These are phyloP conservation scores for Linaria vulgaris DNA, from an alignment of 257 asterid species.

Conservation along the genomic window DNA sequence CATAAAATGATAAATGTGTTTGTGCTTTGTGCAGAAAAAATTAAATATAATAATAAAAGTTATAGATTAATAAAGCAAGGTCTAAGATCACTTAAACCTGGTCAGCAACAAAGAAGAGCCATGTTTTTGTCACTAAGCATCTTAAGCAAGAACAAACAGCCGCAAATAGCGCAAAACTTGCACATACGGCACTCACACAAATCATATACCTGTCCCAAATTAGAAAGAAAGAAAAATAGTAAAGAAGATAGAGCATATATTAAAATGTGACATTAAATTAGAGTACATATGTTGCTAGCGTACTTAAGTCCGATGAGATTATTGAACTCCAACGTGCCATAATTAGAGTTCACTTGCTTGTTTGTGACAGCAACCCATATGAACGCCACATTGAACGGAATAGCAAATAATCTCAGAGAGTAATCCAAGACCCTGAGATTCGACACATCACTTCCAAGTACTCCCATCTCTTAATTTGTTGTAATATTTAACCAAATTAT, in stretches of 20 bases:
- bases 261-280: background rate
- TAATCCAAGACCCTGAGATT: conserved; percentile 58
- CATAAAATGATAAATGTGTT: no score
- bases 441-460: conserved; percentile 35
- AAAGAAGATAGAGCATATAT: background rate
- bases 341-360: conserved; percentile 46
- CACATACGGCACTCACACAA: conserved; percentile 54
- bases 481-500: background rate
- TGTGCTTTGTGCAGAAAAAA: no score
- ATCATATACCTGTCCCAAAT: conserved; percentile 65
- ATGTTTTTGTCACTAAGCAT: conserved; percentile 55
- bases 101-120: conserved; percentile 80
- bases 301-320: conserved; percentile 70
- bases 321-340: conserved; percentile 62
- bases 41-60: background rate
- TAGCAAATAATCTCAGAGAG: conserved; percentile 53
- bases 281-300: background rate
- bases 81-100: conserved; percentile 49
- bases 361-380: conserved; percentile 59
- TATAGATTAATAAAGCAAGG: background rate
- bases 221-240: background rate
- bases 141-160: conserved; percentile 62
- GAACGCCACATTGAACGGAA: conserved; percentile 73
- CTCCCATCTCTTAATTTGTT: conserved; percentile 39
- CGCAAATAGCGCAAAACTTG: conserved; percentile 69